A percentile compares a stretch with the other conserved stretches of the same genome.
phyloP scores from a whole-genome alignment of 805 yeast species.

The Yarrowia bubula region DNA sequence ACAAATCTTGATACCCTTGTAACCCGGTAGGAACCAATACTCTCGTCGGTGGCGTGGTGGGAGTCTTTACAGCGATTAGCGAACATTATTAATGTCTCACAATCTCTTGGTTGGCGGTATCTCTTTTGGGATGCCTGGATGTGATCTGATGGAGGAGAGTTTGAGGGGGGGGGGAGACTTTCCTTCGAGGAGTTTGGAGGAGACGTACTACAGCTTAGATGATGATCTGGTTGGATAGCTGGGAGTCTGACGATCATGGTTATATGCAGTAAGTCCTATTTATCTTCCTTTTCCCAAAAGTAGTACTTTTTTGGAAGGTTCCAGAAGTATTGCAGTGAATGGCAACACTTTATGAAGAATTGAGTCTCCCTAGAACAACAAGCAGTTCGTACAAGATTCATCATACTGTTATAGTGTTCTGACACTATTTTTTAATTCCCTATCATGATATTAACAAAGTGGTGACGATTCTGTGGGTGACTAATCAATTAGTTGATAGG shows the following conservation, averaged over 20 bases:
- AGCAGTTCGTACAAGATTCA: no score
- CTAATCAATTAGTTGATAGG: no score
- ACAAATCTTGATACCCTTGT: neutral
- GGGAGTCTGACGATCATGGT: neutral
- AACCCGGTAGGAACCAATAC: neutral
- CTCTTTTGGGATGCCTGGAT: neutral
- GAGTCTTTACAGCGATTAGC: neutral
- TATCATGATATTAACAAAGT: no score
- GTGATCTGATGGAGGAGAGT: neutral
- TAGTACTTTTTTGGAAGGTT: neutral
- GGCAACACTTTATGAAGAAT: neutral
- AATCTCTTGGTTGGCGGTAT: neutral
- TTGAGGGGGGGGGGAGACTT: neutral
- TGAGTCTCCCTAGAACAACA: no score
- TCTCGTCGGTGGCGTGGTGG: slow-evolving; percentile 4
- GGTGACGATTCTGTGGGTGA: no score
- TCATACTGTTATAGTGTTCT: no score
- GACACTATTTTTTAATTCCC: no score
- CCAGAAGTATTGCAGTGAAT: neutral
- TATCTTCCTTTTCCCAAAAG: no score
- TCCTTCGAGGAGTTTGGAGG: neutral
- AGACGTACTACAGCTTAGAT: neutral
- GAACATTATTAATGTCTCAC: neutral
- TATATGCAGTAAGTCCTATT: neutral
- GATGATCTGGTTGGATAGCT: neutral